Percentiles rank a stretch among this genome's conserved stretches.
Evolutionary conservation across 2,329 filamentous ascomycete species (phyloP).

Genomic region (Aspergillus sp.): DNA sequence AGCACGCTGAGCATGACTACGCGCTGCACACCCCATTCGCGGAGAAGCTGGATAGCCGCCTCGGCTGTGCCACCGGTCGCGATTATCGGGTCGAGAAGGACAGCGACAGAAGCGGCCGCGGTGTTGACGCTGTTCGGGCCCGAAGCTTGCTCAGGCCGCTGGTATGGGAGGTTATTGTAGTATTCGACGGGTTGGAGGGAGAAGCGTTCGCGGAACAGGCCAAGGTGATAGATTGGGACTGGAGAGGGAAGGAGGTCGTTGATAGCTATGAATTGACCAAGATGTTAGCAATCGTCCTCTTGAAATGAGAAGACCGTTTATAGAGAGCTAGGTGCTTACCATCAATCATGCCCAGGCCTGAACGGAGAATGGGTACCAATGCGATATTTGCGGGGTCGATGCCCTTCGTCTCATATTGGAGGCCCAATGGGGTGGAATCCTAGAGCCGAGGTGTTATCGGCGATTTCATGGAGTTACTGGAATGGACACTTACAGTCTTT

Average conservation of each 20-base stretch:
- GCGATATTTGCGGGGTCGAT: conserved; percentile 68
- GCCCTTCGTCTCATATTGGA: conserved; percentile 66
- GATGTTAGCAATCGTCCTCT: background rate
- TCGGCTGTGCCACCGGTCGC: conserved; percentile 88
- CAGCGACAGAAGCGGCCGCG: conserved; percentile 63
- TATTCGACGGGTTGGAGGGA: conserved; percentile 91
- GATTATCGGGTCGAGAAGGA: conserved; percentile 88
- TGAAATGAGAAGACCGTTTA: background rate
- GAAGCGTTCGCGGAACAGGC: conserved; percentile 86
- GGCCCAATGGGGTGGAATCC: conserved; percentile 77
- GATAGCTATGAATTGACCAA: conserved; percentile 52
- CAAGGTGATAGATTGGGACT: conserved; percentile 87
- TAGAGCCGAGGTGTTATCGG: conserved; percentile 35
- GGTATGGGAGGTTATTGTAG: conserved; percentile 92
- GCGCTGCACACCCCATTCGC: conserved; percentile 85
- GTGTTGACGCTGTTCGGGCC: conserved; percentile 35
- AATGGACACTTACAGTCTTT: conserved; percentile 56
- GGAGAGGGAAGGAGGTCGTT: conserved; percentile 77
- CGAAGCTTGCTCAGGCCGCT: conserved; percentile 33
- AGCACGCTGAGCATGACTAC: conserved; percentile 76
- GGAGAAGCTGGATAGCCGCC: conserved; percentile 84
- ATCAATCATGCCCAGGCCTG: conserved; percentile 87
- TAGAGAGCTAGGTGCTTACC: conserved; percentile 46
- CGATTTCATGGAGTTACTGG: background rate
- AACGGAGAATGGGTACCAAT: conserved; percentile 88